Evolutionary conservation across 306 rosid species (phyloP), one percentile per base, ranked within the genome.

Genomic region (Quercus aquifolioides): DNA sequence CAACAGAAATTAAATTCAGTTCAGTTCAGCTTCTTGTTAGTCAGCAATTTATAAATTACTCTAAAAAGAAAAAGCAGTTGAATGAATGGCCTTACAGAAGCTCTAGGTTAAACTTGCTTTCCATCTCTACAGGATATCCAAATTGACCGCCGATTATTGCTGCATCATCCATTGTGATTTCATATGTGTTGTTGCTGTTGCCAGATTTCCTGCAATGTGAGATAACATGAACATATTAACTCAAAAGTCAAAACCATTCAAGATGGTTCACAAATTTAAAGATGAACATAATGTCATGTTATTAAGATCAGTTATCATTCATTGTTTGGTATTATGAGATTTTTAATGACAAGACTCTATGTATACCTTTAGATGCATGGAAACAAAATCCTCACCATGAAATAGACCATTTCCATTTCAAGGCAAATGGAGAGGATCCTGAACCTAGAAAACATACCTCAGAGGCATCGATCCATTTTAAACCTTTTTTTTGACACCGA

Each of bases 81-180:
- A 65, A 76, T 52, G 31, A 21, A 77, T 70, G 63, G 74, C 81
- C 99, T 87, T 89, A 95, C 99, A 95, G 76, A 67, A 90, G 78
- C 87, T 88, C 91, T 43, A 95, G 82, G 80, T 80, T 72, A 68
- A 95, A 92, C 86, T 86, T 90, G 86, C 86, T 95, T 72, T 71
- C 89, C 71, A 95, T 72, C 74, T 88, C 89, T 33, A 95, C 13
- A 20, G 98, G 99, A 74, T 87, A 89, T 73, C 97, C 98, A 84
- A 91, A 93, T 11, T 91, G 87, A 38, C 97, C 98, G 0, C 92
- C 97, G 33, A 91, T 82, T 81, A 92, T 85, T 69, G 98, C 99
- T 28, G 97, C 98, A 74, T 91, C 98, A 67, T 90, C 97, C 97
- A 95, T 90, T 19, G 87, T 88, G 30, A 93, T 74, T 38, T 90